These are phyloP conservation scores for Austroboletus novae-zelandiae DNA, from an alignment of 1,284 basidiomycete genomes.

Conservation along the genomic window DNA sequence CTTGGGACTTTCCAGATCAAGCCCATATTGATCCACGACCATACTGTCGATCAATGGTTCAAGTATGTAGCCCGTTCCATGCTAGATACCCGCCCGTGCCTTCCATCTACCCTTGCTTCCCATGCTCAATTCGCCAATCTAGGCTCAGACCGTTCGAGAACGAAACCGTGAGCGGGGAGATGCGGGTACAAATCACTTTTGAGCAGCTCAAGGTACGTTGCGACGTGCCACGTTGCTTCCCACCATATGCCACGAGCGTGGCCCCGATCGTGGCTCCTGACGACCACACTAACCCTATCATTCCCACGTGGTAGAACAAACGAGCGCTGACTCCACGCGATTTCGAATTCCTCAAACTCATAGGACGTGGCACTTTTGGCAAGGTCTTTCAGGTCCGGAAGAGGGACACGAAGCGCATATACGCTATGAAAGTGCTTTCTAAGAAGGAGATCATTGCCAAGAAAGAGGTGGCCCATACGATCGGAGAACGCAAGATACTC, in stretches of 20 bases:
- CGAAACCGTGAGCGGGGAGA: slow-evolving; percentile 86
- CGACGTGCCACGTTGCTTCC: slow-evolving; percentile 19
- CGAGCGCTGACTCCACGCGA: slow-evolving; percentile 85
- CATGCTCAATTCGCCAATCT: slow-evolving; percentile 16
- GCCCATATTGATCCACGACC: slow-evolving; percentile 86
- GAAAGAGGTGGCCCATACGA: slow-evolving; percentile 99
- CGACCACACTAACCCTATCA: slow-evolving; percentile 13
- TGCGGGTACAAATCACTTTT: slow-evolving; percentile 93
- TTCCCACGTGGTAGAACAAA: slow-evolving; percentile 56
- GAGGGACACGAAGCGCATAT: slow-evolving; percentile 96
- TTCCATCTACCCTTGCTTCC: background rate
- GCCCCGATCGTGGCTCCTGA: slow-evolving; percentile 19
- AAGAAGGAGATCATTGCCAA: slow-evolving; percentile 99
- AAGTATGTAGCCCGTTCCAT: slow-evolving; percentile 52
- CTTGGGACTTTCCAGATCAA: slow-evolving; percentile 91
- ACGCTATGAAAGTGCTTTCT: slow-evolving; percentile 99
- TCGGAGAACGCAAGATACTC: slow-evolving; percentile 98
- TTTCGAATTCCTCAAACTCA: slow-evolving; percentile 98
- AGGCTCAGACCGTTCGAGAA: slow-evolving; percentile 79
- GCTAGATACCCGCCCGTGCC: background rate
- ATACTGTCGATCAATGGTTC: slow-evolving; percentile 98
- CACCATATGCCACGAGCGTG: slow-evolving; percentile 19
- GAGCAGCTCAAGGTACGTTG: slow-evolving; percentile 77
- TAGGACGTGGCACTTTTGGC: slow-evolving; percentile 98
- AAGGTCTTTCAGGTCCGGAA: slow-evolving; percentile 99